Base-by-base conservation (phyloP, 2,329 filamentous ascomycete genomes). In the Fusarium napiforme region DNA sequence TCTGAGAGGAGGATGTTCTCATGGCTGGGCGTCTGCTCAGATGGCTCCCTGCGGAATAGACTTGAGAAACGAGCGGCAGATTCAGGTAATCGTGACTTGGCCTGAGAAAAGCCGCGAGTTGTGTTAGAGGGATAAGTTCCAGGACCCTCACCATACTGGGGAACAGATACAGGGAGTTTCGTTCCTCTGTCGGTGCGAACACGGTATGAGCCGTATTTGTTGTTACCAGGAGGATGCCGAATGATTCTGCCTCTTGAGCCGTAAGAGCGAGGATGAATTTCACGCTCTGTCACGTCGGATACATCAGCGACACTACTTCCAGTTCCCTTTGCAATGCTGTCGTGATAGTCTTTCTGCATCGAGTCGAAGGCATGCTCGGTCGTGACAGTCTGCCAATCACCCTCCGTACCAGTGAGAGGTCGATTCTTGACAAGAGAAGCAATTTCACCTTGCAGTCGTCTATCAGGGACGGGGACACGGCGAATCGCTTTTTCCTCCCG, bases 261-360 rank as follows among this genome's bases (percentile, higher is more conserved):
- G 42, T 77, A 71, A 18, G 78, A 71, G 37, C 71, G 67, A 21
- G 62, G 74, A 28, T 71, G 58, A 6, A 67, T 60, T 9, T 73
- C 70, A 34, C 64, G 76, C 28, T 71, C 65, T 16, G 64, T 66
- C 14, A 69, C 69, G 47, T 86, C 85, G 2, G 85, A 86, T 11
- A 83, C 80, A 65, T 87, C 82, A 5, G 85, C 85, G 28, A 87
- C 71, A 62, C 85, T 87, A 70, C 83, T 85, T 15, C 85, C 84
- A 19, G 79, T 79, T 26, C 78, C 80, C 60, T 79, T 79, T 53
- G 69, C 72, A 65, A 78, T 57, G 36, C 72, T 73, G 61, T 75
- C 61, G 28, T 78, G 76, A 43, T 73, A 68, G 46, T 75, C 71
- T 42, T 65, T 73, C 32, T 72, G 69, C 60, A 74, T 60, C 15